phyloP scores from a whole-genome alignment of 768 basidiomycete species.

The Rubroboletus pulcherrimus region DNA sequence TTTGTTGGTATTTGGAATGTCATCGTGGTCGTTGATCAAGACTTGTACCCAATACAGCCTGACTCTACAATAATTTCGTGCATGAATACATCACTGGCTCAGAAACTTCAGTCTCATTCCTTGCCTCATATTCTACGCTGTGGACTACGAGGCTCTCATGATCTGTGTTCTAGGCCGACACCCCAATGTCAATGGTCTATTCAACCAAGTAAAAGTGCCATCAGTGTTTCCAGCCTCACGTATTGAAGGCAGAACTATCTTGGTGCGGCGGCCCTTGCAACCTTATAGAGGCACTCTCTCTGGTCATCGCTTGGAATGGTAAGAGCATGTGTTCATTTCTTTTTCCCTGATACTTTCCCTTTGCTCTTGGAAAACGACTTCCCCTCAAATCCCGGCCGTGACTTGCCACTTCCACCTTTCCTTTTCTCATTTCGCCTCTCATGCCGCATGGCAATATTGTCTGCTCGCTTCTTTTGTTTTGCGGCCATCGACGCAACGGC shows the following conservation, averaged over 20 bases:
- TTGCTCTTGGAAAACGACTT: conserved; percentile 65
- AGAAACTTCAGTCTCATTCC: neutral
- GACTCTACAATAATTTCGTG: too few species aligned
- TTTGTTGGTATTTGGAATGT: conserved; percentile 58
- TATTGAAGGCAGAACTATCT: neutral
- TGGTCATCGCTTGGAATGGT: neutral
- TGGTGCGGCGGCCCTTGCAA: neutral
- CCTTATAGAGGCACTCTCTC: neutral
- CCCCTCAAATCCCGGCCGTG: conserved; percentile 84
- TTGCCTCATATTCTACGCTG: neutral
- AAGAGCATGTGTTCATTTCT: conserved; percentile 13
- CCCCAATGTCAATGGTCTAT: neutral
- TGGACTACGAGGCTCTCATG: neutral
- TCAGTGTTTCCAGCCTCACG: neutral
- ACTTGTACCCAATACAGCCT: too few species aligned
- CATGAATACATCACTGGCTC: neutral
- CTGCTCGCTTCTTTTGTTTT: conserved; percentile 84
- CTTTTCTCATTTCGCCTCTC: conserved; percentile 67
- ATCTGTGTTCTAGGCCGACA: neutral
- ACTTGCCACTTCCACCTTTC: conserved; percentile 54
- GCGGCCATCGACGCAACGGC: conserved; percentile 71
- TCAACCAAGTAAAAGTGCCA: neutral
- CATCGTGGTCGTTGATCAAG: conserved; percentile 21
- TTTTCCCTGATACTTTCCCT: conserved; percentile 29
- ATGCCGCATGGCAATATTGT: conserved; percentile 85